These are phyloP conservation scores for Arxiozyma telluris DNA, from an alignment of 1,139 yeast species.

Conservation along the genomic window DNA sequence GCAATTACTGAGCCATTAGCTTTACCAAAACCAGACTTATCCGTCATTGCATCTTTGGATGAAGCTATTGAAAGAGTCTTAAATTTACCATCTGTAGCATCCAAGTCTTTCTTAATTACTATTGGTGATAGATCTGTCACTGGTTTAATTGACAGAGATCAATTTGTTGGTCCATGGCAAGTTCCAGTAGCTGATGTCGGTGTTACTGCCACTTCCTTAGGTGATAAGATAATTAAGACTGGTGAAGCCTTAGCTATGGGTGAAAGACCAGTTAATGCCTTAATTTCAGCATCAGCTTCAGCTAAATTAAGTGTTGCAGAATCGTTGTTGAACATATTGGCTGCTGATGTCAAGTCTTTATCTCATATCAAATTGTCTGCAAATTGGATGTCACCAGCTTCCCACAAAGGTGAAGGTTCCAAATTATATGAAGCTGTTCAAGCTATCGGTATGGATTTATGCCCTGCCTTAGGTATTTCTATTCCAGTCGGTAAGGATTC, in stretches of 20 bases:
- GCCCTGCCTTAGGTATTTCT: constrained; percentile 85
- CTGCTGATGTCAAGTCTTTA: constrained; percentile 76
- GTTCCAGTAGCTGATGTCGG: constrained; percentile 99
- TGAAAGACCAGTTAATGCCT: constrained; percentile 85
- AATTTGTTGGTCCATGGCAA: constrained; percentile 99
- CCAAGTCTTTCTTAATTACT: constrained; percentile 88
- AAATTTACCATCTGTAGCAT: constrained; percentile 88
- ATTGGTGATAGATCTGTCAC: constrained; percentile 97
- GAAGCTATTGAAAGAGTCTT: constrained; percentile 79
- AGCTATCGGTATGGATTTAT: constrained; percentile 88
- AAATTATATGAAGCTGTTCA: constrained; percentile 94
- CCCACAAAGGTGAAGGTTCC: constrained; percentile 92
- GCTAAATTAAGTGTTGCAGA: constrained; percentile 97
- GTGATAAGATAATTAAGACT: constrained; percentile 50
- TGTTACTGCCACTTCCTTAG: constrained; percentile 86
- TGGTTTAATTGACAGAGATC: constrained; percentile 95
- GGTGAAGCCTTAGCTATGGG: constrained; percentile 99
- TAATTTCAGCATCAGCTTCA: constrained; percentile 89
- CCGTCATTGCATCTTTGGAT: constrained; percentile 34
- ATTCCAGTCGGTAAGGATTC: constrained; percentile 99
- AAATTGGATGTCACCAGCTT: constrained; percentile 99
- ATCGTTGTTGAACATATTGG: constrained; percentile 77
- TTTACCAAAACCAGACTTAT: constrained; percentile 42
- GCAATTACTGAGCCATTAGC: constrained; percentile 57
- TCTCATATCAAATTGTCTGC: constrained; percentile 83